A percentile compares a stretch with the other conserved stretches of the same genome.
These are phyloP conservation scores for Lasiosphaeria ovina DNA, from an alignment of 495 filamentous ascomycete species.

Conservation along the genomic window DNA sequence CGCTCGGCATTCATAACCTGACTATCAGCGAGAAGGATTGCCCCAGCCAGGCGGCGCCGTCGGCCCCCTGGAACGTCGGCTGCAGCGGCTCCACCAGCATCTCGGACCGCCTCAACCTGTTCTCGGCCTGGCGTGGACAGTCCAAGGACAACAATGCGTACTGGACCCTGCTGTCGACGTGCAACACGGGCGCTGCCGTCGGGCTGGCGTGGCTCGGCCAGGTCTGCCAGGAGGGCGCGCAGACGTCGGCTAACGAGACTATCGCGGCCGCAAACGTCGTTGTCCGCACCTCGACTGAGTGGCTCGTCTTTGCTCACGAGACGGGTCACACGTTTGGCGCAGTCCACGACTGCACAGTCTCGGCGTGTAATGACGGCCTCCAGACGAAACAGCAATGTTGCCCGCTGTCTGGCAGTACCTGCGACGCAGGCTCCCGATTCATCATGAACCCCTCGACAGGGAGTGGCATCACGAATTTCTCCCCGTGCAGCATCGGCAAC, in stretches of 20 bases:
- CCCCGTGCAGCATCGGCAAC: conserved; percentile 85
- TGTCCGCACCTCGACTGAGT: conserved; percentile 76
- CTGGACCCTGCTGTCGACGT: conserved; percentile 90
- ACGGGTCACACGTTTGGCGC: conserved; percentile 94
- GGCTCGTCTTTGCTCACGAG: conserved; percentile 97
- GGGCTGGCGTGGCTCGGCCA: conserved; percentile 93
- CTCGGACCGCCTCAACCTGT: conserved; percentile 76
- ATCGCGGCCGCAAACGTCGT: conserved; percentile 90
- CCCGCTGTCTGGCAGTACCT: conserved; percentile 65
- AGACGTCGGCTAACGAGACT: conserved; percentile 52
- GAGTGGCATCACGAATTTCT: conserved; percentile 71
- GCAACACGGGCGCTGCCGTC: conserved; percentile 80
- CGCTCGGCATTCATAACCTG: conserved; percentile 82
- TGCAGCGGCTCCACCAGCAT: conserved; percentile 66
- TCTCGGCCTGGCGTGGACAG: conserved; percentile 82
- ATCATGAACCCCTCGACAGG: conserved; percentile 95
- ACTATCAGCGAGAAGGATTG: conserved; percentile 69
- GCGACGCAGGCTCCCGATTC: conserved; percentile 72
- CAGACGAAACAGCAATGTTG: conserved; percentile 78
- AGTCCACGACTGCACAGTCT: conserved; percentile 80
- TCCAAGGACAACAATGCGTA: conserved; percentile 76
- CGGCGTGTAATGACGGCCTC: conserved; percentile 61
- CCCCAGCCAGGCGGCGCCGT: conserved; percentile 58
- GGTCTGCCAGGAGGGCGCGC: conserved; percentile 66
- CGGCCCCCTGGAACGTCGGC: conserved; percentile 76